Evolutionary conservation across 2,329 filamentous ascomycete genomes (phyloP), one percentile per base, ranked within the genome.

Genomic region (Fusarium heterosporum): DNA sequence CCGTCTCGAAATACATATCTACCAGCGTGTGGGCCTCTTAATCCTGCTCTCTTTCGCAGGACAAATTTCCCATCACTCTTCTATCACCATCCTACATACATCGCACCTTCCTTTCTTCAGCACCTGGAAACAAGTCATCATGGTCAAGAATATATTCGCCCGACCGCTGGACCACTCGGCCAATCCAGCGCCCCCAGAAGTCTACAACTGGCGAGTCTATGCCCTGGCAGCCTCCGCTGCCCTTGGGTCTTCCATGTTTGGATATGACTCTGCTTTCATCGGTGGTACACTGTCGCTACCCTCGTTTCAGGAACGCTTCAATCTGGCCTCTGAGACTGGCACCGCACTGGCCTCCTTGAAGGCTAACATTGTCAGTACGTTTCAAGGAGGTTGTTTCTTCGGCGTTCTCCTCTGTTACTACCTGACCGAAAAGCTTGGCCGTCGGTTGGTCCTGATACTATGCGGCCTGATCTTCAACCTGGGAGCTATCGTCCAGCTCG

Each of bases 221-320:
- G 34, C 52, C 16, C 52, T 55, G 3, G 52, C 52, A 7, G 34
- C 36, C 6, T 55, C 43, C 9, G 52, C 52, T 4, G 43, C 52
- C 6, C 28, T 55, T 16, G 52, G 52, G 8, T 55, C 52, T 14
- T 49, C 64, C 11, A 67, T 67, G 61, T 65, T 65, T 34, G 64
- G 64, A 3, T 65, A 67, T 26, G 64, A 67, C 22, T 55, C 61
- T 16, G 53, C 53, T 10, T 54, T 67, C 6, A 67, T 67, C 12
- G 55, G 55, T 11, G 49, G 55, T 12, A 58, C 55, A 6, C 16
- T 58, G 8, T 45, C 48, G 8, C 41, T 58, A 2, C 55, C 55
- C 1, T 54, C 55, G 5, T 58, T 58, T 26, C 55, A 54, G n/a
- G 34, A 49, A 4, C 52, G 52, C 16, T 55, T 55, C 17, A 34